phyloP scores from a whole-genome alignment of 495 filamentous ascomycete species.

The Oleoguttula mirabilis region DNA sequence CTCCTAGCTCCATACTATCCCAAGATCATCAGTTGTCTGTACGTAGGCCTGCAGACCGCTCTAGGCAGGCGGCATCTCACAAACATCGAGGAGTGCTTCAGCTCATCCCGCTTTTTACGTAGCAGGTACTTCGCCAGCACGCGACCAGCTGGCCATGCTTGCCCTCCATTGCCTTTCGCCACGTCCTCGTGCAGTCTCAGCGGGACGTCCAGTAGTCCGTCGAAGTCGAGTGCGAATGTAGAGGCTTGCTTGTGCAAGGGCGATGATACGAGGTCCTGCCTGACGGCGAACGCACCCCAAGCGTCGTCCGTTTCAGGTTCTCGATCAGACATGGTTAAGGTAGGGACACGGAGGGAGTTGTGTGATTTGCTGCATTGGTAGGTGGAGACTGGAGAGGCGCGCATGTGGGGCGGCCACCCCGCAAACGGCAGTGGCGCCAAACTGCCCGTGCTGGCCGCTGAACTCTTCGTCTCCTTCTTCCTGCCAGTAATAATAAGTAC shows the following conservation, averaged over 20 bases:
- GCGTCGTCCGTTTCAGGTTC: not conserved
- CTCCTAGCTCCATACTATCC: slow-evolving; percentile 75
- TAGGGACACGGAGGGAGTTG: too few relatives aligned
- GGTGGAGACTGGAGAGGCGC: too few relatives aligned
- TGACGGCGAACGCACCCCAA: slow-evolving; percentile 35
- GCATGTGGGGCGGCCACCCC: too few relatives aligned
- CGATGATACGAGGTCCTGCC: slow-evolving; percentile 55
- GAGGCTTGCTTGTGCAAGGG: slow-evolving; percentile 52
- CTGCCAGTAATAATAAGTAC: too few relatives aligned
- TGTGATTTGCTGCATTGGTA: too few relatives aligned
- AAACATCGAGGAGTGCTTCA: slow-evolving; percentile 62
- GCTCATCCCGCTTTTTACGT: slow-evolving; percentile 45
- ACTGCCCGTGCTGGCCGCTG: too few relatives aligned
- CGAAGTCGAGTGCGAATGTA: slow-evolving; percentile 54
- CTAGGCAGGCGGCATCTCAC: slow-evolving; percentile 26
- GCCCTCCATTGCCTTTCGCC: slow-evolving; percentile 75
- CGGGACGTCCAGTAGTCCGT: slow-evolving; percentile 54
- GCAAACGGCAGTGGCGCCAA: too few relatives aligned
- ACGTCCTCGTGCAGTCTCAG: slow-evolving; percentile 75
- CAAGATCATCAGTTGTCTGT: slow-evolving; percentile 10
- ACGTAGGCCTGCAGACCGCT: not conserved
- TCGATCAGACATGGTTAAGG: not conserved
- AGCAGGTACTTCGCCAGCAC: slow-evolving; percentile 75
- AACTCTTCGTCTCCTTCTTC: too few relatives aligned
- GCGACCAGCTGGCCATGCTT: slow-evolving; percentile 89